Evolutionary conservation across 2,329 filamentous ascomycete species (phyloP), one percentile per base, ranked within the genome.

Genomic region (Monilinia fructigena): DNA sequence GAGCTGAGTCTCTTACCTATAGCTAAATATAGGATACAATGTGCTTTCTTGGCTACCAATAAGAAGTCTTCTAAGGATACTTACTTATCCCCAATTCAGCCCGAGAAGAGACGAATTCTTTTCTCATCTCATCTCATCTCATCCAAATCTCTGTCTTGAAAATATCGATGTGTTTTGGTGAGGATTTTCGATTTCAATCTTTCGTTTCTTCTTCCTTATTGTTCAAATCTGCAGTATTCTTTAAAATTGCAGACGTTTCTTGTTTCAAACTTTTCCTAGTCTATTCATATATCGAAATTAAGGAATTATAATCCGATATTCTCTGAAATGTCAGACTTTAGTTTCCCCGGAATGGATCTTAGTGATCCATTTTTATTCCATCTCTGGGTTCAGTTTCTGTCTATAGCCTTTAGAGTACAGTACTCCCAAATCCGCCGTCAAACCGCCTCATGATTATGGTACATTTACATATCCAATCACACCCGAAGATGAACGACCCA

Each of bases 291-390:
- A 10, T 4, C 7, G 18, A 50, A 35, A 60, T 48, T 20, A n/a
- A 38, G 28, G 12, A 35, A n/a, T 38, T 50, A 35, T 31, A 42
- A 42, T 14, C 16, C 31, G 8, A 28, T 40, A n/a, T 12, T 2
- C 14, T 20, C 6, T 23, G 28, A 42, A 14, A 65, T 65, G 63
- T 45, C 63, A n/a, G 63, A 42, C 18, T 59, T 59, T 35, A 28
- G 59, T 35, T 65, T 59, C 42, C 63, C 63, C 11, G 47, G 47
- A 28, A 16, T 65, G n/a, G 54, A 65, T 35, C 55, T 65, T 7
- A 65, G 63, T 14, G 31, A 59, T 48, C 45, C 54, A 35, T 59
- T 65, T 52, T 65, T 52, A 28, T 59, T 59, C 63, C 63, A 16
- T 20, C 54, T 8, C 55, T 42, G 2, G 16, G n/a, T 28, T 26